Conservation (phyloP, 495 filamentous ascomycete species). For the Mytilinidion resinicola region DNA sequence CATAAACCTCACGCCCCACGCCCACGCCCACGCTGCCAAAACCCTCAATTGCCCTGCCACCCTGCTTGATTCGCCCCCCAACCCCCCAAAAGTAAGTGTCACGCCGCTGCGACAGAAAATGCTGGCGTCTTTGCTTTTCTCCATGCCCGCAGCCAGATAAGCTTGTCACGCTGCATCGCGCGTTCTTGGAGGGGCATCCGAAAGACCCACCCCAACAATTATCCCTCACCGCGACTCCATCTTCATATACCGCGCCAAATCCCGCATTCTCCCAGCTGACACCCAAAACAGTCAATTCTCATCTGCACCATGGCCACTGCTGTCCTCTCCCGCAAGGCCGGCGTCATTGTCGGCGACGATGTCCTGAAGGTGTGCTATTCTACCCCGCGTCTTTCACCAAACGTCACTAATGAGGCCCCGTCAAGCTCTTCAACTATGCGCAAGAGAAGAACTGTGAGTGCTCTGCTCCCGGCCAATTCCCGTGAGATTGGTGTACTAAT, state of each 20-base stretch:
- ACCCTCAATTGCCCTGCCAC: background rate
- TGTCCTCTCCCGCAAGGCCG: constrained; percentile 66
- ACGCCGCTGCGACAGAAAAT: background rate
- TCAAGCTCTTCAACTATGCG: constrained; percentile 73
- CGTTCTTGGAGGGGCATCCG: background rate
- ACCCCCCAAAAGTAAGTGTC: background rate
- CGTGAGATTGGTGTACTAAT: background rate
- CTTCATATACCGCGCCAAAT: background rate
- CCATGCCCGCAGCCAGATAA: background rate
- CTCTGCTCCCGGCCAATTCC: background rate
- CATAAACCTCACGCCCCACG: background rate
- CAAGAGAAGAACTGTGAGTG: constrained; percentile 60
- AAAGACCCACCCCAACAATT: background rate
- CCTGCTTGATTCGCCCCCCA: background rate
- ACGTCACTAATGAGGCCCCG: background rate
- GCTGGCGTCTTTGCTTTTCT: background rate
- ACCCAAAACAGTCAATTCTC: background rate
- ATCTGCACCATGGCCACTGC: background rate
- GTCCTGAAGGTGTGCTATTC: constrained; percentile 46
- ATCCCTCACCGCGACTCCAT: background rate
- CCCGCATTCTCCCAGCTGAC: background rate
- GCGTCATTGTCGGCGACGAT: constrained; percentile 84
- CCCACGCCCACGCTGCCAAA: background rate
- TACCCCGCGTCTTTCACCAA: background rate
- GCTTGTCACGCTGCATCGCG: background rate